Evolutionary conservation across 345 rosid genomes (phyloP).

Genomic region (Psidium friedrichsthalianum): DNA sequence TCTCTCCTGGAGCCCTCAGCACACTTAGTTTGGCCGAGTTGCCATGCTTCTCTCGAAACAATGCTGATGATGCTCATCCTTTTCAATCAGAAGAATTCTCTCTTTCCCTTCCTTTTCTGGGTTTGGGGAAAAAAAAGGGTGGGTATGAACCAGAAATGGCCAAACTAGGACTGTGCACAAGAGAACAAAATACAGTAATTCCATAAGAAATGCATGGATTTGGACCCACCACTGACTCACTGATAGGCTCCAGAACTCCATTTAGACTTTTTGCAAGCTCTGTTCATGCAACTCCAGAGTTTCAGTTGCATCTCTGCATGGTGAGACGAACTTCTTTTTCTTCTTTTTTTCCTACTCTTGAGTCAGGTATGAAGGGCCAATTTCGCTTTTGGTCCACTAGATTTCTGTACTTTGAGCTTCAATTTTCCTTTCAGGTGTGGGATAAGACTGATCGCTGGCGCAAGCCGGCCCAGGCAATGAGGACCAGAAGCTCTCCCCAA

Average conservation of each 20-base stretch:
- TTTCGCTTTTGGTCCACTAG: background rate
- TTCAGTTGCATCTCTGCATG: background rate
- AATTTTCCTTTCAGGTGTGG: background rate
- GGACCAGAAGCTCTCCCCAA: background rate
- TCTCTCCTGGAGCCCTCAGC: background rate
- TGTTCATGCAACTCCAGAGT: background rate
- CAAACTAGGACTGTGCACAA: background rate
- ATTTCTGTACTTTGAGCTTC: background rate
- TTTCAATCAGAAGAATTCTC: background rate
- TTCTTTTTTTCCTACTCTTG: background rate
- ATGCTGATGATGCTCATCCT: background rate
- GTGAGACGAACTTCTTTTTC: background rate
- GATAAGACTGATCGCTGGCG: background rate
- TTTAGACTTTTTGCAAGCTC: background rate
- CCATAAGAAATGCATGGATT: background rate
- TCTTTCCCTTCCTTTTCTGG: background rate
- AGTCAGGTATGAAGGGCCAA: background rate
- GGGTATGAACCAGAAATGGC: background rate
- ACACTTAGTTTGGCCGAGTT: background rate
- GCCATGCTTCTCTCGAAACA: background rate
- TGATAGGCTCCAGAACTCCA: background rate
- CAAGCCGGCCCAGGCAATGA: background rate
- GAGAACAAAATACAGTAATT: background rate
- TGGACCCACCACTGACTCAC: background rate
- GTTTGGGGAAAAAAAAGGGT: background rate